Evolutionary conservation across 768 basidiomycete species (phyloP).

Genomic region (Myochromella boudieri): DNA sequence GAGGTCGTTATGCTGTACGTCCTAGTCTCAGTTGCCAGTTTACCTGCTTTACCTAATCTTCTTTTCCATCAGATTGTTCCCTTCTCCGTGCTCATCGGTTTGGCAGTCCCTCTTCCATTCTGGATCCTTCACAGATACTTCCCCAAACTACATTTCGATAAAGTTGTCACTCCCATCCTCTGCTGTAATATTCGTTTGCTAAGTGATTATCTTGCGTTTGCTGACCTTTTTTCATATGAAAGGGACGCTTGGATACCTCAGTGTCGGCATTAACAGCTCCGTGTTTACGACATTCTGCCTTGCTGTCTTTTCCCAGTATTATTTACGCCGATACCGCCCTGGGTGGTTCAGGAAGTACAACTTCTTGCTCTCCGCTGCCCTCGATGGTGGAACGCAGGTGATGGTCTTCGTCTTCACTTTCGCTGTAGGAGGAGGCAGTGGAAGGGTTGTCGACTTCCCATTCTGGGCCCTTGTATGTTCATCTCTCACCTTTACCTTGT

Average conservation of each 20-base stretch:
- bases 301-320: constrained; percentile 48
- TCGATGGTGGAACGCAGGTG: constrained; percentile 50
- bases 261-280: constrained; percentile 58
- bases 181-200: constrained; percentile 26
- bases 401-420: constrained; percentile 33
- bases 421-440: constrained; percentile 27
- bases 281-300: constrained; percentile 45
- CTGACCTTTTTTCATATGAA: background rate
- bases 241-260: constrained; percentile 47
- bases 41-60: constrained; percentile 8
- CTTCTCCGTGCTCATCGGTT: constrained; percentile 47
- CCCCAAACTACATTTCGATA: constrained; percentile 47
- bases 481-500: background rate
- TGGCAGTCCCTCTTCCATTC: constrained; percentile 56
- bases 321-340: constrained; percentile 39
- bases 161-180: constrained; percentile 50
- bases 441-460: constrained; percentile 21
- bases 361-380: constrained; percentile 48
- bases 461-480: constrained; percentile 24
- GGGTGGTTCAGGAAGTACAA: constrained; percentile 52
- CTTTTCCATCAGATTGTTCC: constrained; percentile 37
- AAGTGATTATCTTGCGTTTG: background rate
- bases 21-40: constrained; percentile 5
- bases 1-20: constrained; percentile 44
- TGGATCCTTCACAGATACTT: constrained; percentile 46